Percentiles rank a stretch among this genome's conserved stretches.
phyloP scores from a whole-genome alignment of 2,329 filamentous ascomycete species.

The Pseudogymnoascus sp. region DNA sequence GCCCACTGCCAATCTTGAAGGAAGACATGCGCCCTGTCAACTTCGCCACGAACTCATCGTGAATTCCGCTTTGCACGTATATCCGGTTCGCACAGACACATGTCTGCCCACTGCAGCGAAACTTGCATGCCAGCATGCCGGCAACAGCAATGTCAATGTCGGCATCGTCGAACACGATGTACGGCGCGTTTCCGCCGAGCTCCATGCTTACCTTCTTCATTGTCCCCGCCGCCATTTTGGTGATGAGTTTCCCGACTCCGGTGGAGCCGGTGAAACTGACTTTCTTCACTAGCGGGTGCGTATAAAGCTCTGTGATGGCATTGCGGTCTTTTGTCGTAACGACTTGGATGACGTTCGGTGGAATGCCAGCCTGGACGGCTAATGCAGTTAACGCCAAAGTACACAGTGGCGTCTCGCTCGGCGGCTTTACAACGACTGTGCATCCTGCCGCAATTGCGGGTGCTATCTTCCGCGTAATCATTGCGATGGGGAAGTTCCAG shows the following conservation, averaged over 20 bases:
- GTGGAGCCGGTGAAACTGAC: slow-evolving; percentile 31
- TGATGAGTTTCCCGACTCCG: slow-evolving; percentile 54
- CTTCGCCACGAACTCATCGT: slow-evolving; percentile 51
- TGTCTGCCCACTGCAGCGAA: slow-evolving; percentile 55
- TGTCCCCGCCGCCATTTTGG: slow-evolving; percentile 28
- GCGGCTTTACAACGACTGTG: slow-evolving; percentile 67
- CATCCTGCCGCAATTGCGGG: slow-evolving; percentile 65
- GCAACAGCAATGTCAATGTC: slow-evolving; percentile 49
- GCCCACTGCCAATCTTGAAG: slow-evolving; percentile 56
- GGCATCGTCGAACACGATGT: slow-evolving; percentile 58
- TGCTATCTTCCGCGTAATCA: slow-evolving; percentile 61
- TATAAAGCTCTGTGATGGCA: slow-evolving; percentile 36
- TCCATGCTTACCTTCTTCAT: not conserved
- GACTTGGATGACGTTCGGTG: slow-evolving; percentile 53
- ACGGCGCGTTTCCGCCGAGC: slow-evolving; percentile 40
- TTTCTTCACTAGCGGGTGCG: slow-evolving; percentile 43
- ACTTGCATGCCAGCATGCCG: slow-evolving; percentile 43
- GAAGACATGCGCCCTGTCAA: slow-evolving; percentile 43
- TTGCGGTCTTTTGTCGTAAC: slow-evolving; percentile 41
- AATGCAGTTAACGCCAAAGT: slow-evolving; percentile 48
- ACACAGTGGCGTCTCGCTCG: slow-evolving; percentile 58
- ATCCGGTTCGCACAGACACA: slow-evolving; percentile 60
- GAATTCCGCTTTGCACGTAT: slow-evolving; percentile 56
- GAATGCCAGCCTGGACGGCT: slow-evolving; percentile 43
- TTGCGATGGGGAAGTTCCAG: slow-evolving; percentile 64